Conservation (phyloP, 805 yeast species). For the Metschnikowia peoriensis region DNA sequence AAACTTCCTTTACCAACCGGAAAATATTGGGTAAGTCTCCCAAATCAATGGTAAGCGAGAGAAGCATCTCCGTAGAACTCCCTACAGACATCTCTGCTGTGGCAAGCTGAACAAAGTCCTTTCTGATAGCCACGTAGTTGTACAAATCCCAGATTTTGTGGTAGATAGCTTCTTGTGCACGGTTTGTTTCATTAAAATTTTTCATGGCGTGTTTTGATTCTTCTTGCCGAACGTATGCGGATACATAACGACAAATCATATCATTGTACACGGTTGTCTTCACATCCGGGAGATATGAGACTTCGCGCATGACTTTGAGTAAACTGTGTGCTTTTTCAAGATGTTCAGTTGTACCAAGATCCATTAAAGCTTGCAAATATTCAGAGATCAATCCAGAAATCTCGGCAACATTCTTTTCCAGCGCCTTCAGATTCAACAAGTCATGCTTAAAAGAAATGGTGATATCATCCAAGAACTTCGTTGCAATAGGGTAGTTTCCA, state of each 20-base stretch:
- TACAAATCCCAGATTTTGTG: conserved; percentile 31
- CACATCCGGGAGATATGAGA: conserved; percentile 37
- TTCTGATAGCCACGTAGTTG: conserved; percentile 34
- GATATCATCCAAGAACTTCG: conserved; percentile 55
- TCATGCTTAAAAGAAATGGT: conserved; percentile 43
- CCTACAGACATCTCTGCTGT: neutral
- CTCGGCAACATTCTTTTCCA: conserved; percentile 17
- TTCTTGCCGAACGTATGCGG: conserved; percentile 20
- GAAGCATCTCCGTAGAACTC: conserved; percentile 28
- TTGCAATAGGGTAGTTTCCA: conserved; percentile 49
- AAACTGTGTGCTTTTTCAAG: conserved; percentile 25
- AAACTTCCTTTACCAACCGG: conserved; percentile 36
- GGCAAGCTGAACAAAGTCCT: conserved; percentile 20
- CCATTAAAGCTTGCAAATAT: conserved; percentile 38
- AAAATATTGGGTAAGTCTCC: conserved; percentile 35
- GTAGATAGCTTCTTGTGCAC: conserved; percentile 16
- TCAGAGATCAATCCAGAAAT: conserved; percentile 43
- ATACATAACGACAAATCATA: conserved; percentile 27
- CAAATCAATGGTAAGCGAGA: conserved; percentile 31
- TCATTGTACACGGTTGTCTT: conserved; percentile 29
- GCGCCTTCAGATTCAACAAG: conserved; percentile 10
- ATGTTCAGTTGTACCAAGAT: conserved; percentile 17
- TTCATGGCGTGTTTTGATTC: conserved; percentile 8
- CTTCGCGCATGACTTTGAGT: conserved; percentile 26
- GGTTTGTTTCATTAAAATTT: conserved; percentile 4